phyloP scores from a whole-genome alignment of 169 alveolate genomes.

The Plasmodium blacklocki region DNA sequence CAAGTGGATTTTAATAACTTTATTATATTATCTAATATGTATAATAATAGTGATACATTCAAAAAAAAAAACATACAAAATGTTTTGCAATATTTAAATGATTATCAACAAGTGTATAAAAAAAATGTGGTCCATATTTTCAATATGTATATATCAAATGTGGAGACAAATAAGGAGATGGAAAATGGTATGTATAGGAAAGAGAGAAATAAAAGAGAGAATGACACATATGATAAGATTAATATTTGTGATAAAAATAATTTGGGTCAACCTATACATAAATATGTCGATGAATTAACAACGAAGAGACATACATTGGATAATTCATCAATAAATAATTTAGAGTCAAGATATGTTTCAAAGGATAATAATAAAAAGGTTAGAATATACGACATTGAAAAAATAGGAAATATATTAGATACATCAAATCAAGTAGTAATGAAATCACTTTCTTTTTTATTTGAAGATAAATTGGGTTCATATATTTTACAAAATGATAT shows the following conservation, averaged over 20 bases:
- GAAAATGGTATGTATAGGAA: not conserved
- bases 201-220: not conserved
- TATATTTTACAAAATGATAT: constrained; percentile 62
- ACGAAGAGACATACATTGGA: not conserved
- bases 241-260: not conserved
- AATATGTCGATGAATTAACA: not conserved
- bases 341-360: not conserved
- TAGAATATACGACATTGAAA: constrained; percentile 7
- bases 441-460: constrained; percentile 16
- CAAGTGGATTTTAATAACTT: constrained; percentile 74
- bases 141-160: not conserved
- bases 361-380: not conserved
- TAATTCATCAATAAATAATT: not conserved
- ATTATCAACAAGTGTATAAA: constrained; percentile 21
- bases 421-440: constrained; percentile 24
- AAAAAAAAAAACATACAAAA: constrained; percentile 37
- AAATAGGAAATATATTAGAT: constrained; percentile 23
- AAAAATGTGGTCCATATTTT: not conserved
- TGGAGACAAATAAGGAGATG: not conserved
- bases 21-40: constrained; percentile 62
- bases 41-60: constrained; percentile 41
- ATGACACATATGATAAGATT: not conserved
- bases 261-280: not conserved
- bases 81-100: constrained; percentile 23
- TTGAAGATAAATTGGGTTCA: constrained; percentile 39